These are phyloP conservation scores for Sporisorium reilianum DNA, from an alignment of 1,284 basidiomycete genomes.

Conservation along the genomic window DNA sequence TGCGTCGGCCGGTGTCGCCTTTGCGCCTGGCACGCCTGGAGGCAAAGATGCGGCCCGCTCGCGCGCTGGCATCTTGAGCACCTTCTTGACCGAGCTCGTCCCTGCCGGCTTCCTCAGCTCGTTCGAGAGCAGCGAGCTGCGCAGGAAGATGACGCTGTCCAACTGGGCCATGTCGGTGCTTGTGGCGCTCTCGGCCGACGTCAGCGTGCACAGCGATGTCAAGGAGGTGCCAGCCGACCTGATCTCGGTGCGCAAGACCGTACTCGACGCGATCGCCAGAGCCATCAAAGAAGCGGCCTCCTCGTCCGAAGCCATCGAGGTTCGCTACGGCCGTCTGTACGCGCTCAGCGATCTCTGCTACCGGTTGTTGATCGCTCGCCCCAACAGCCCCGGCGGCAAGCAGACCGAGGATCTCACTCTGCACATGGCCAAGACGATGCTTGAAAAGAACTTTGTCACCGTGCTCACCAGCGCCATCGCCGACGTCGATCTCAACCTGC, in stretches of 20 bases:
- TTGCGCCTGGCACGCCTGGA: constrained; percentile 70
- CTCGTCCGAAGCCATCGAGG: constrained; percentile 77
- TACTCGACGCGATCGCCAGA: constrained; percentile 87
- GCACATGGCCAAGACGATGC: constrained; percentile 96
- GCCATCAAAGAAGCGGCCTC: constrained; percentile 83
- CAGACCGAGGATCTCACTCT: constrained; percentile 81
- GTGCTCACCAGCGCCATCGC: constrained; percentile 88
- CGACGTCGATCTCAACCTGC: constrained; percentile 96
- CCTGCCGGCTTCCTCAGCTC: constrained; percentile 66
- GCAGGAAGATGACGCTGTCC: constrained; percentile 65
- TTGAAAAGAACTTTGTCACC: constrained; percentile 96
- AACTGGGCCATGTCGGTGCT: constrained; percentile 90
- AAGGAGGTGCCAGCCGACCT: constrained; percentile 80
- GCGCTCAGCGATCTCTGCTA: constrained; percentile 89
- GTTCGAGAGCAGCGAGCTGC: constrained; percentile 60
- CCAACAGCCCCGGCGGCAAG: constrained; percentile 70
- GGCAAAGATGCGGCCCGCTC: constrained; percentile 27
- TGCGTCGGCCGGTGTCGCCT: constrained; percentile 81
- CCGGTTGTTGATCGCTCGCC: constrained; percentile 83
- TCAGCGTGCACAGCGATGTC: constrained; percentile 74
- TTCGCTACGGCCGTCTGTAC: constrained; percentile 87
- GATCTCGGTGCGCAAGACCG: constrained; percentile 85
- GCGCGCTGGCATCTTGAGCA: constrained; percentile 49
- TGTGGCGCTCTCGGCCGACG: constrained; percentile 90
- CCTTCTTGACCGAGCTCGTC: constrained; percentile 65